Conservation (phyloP, 78 protist genomes). For the Dictyostelium purpureum region DNA sequence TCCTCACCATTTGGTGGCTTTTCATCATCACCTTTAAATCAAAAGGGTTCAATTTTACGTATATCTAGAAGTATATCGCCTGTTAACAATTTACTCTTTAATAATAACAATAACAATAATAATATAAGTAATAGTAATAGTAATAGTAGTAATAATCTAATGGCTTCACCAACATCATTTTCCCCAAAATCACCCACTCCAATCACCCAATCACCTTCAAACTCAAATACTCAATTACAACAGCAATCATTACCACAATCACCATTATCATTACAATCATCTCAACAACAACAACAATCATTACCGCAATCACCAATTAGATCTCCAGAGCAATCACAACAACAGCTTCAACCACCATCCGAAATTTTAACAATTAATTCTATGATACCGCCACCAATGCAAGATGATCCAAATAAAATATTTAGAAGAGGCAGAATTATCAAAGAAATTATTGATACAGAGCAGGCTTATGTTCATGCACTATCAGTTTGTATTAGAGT, state of each 20-base stretch:
- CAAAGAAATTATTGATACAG: conserved; percentile 65
- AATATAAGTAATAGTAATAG: not conserved
- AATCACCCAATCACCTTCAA: not conserved
- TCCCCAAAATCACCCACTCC: no score
- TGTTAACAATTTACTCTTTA: not conserved
- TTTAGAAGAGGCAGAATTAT: conserved; percentile 57
- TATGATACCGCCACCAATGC: not conserved
- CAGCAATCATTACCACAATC: not conserved
- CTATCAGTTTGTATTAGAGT: conserved; percentile 58
- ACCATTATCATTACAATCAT: not conserved
- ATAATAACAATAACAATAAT: not conserved
- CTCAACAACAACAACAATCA: not conserved
- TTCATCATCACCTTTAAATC: not conserved
- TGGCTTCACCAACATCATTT: no score
- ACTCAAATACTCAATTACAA: not conserved
- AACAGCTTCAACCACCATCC: not conserved
- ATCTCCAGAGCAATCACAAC: not conserved
- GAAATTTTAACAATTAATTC: not conserved
- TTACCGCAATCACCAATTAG: not conserved
- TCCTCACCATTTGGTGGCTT: not conserved
- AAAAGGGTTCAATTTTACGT: not conserved
- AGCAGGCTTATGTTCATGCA: conserved; percentile 60
- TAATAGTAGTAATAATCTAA: not conserved
- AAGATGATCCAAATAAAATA: not conserved
- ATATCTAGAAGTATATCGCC: conserved; percentile 4